Base-by-base conservation (phyloP, 108 stramenopile genomes). In the Fragilaria crotonensis region DNA sequence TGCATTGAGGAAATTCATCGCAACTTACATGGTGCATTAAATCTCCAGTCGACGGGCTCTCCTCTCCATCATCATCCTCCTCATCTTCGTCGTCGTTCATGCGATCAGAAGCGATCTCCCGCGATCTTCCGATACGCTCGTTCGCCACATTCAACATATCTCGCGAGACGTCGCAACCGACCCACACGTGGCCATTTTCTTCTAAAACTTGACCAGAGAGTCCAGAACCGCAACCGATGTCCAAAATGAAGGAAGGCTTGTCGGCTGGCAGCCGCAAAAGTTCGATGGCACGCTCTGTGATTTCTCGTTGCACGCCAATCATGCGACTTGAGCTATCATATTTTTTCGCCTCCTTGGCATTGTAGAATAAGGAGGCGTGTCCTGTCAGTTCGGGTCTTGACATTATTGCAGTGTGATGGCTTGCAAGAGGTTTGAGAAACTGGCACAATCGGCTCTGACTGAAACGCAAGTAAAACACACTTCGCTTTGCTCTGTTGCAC, bases 91-190 rank as follows among this genome's bases (percentile, higher is more conserved):
- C 62, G 48, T 68, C 56, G 23, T 66, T 71, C 52, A 25, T 54
- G 29, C 17, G 62, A 3, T 41, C 31, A 51, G 48, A 47, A 41
- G 61, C 26, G 64, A 25, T 57, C 57, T 73, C 72, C 25, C 76
- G 69, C 50, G 66, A 79, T 14, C 67, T 59, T 63, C 94, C 90
- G 57, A 88, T 93, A 17, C 89, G 70, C 64, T 96, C 95, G 29
- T 87, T 79, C n/a, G 96, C 98, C 32, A 98, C 82, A 50, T 83
- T 72, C 45, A 99, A 87, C 99, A 99, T 99, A 67, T 97, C 96
- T 25, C 89, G 53, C 19, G 89, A 85, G 11, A 99, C 87, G 75
- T 99, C 98, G 52, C 85, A 81, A 17, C 98, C 98, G 20, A 97
- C 76, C 97, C 97, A 98, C 5, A 84, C 83, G 67, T 99, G 98